Evolutionary conservation across 139 green algal species (phyloP).

Genomic region (Penium margaritaceum): DNA sequence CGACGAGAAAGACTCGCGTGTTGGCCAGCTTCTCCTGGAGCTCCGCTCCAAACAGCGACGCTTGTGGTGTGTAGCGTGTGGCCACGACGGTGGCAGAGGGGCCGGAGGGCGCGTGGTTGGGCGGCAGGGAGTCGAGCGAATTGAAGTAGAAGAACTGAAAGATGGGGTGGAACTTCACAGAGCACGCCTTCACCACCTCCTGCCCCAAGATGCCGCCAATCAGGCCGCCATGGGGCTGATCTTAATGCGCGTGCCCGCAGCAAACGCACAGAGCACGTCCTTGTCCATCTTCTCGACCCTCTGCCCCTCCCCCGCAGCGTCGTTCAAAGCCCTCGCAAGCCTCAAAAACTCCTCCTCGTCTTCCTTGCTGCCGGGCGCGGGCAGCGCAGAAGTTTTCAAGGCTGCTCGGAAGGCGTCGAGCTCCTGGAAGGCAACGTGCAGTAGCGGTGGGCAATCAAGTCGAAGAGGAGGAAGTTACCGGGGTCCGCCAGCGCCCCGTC

Average conservation of each 20-base stretch:
- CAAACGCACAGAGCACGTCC: slow-evolving; percentile 20
- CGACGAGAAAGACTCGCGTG: slow-evolving; percentile 85
- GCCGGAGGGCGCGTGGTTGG: slow-evolving; percentile 46
- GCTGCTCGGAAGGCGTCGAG: slow-evolving; percentile 75
- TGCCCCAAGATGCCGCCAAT: slow-evolving; percentile 93
- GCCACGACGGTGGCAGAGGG: background rate
- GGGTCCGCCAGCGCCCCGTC: slow-evolving; percentile 62
- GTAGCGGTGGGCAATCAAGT: slow-evolving; percentile 84
- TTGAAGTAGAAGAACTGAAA: slow-evolving; percentile 62
- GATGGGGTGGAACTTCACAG: slow-evolving; percentile 91
- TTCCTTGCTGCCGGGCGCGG: slow-evolving; percentile 53
- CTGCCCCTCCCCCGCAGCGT: slow-evolving; percentile 25
- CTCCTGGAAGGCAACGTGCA: slow-evolving; percentile 90
- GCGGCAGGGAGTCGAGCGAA: slow-evolving; percentile 39
- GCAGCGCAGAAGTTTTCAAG: slow-evolving; percentile 48
- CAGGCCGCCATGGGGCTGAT: slow-evolving; percentile 82
- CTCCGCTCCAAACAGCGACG: slow-evolving; percentile 72
- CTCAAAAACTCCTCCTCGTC: slow-evolving; percentile 69
- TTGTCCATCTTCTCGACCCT: slow-evolving; percentile 16
- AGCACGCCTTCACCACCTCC: slow-evolving; percentile 92
- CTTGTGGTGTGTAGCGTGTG: slow-evolving; percentile 74
- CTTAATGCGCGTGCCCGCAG: slow-evolving; percentile 19
- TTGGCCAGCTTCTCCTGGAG: slow-evolving; percentile 57
- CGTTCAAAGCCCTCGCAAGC: slow-evolving; percentile 64
- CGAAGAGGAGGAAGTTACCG: slow-evolving; percentile 86